Evolutionary conservation across 805 yeast genomes (phyloP), one percentile per base, ranked within the genome.

Genomic region (Candida nitratophila): DNA sequence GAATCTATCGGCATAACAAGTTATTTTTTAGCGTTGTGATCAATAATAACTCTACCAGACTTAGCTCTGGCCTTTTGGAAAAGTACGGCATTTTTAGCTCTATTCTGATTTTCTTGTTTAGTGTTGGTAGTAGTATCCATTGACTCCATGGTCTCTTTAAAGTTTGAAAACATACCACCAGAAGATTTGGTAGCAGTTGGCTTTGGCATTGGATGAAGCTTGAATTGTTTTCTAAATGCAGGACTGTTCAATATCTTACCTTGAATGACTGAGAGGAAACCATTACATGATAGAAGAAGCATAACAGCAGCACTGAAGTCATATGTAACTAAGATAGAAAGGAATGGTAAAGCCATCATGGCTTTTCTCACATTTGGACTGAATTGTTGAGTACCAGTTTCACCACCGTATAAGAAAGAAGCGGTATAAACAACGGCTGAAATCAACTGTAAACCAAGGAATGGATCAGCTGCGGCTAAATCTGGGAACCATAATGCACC

Each of bases 301-400:
- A 90, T 82, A 31, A 89, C 88, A 33, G 86, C 95, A 2, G 96
- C 77, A 2, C 96, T 83, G 57, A 91, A 74, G 43, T 81, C 75
- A 84, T 85, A 86, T 4, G 97, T 91, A 52, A 91, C 79, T n/a
- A 90, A 80, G 48, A 91, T 82, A 3, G 96, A 88, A 27, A 83
- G 67, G 51, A 89, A 72, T 15, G 98, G 98, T 54, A 88, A 63
- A 37, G 75, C 70, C 34, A 83, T 78, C 69, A 91, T 76, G 20
- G 84, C 61, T 55, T 80, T 83, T 65, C 77, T 79, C 78, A 82
- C 73, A 16, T 37, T 50, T 12, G 58, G 55, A 41, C 63, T 49
- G 34, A 59, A 61, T 41, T 59, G 62, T 35, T 45, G 60, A 31
- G 86, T 82, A 42, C 96, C 97, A 12, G 93, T 84, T 61, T 91